A percentile compares a stretch with the other conserved stretches of the same genome.
Evolutionary conservation across 139 green algal genomes (phyloP).

Genomic region (Micromonas commoda): DNA sequence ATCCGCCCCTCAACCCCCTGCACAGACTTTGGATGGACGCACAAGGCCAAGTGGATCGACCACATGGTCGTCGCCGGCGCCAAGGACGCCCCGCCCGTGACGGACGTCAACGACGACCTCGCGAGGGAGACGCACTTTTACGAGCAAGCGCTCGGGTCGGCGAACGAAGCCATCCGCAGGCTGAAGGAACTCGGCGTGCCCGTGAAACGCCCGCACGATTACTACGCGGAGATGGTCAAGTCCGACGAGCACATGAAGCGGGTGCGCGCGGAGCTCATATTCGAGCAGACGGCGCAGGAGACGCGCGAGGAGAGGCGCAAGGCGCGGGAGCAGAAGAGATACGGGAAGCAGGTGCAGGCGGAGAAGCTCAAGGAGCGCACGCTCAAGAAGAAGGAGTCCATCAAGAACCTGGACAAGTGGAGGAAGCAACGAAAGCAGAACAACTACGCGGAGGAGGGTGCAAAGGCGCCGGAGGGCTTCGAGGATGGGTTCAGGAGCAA

Average conservation of each 20-base stretch:
- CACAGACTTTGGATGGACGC: conserved; percentile 73
- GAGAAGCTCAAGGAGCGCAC: conserved; percentile 75
- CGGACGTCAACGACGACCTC: conserved; percentile 81
- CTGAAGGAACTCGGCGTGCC: conserved; percentile 59
- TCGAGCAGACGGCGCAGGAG: conserved; percentile 73
- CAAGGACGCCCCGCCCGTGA: conserved; percentile 30
- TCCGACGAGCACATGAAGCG: conserved; percentile 87
- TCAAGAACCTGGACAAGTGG: conserved; percentile 72
- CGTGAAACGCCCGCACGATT: conserved; percentile 81
- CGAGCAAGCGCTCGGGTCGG: conserved; percentile 71
- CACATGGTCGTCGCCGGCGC: conserved; percentile 32
- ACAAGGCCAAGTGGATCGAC: conserved; percentile 41
- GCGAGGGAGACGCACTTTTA: conserved; percentile 88
- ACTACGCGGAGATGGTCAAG: conserved; percentile 98
- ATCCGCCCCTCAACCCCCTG: background rate
- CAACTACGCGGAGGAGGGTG: conserved; percentile 29
- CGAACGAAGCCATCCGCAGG: conserved; percentile 54
- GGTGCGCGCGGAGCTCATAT: conserved; percentile 80
- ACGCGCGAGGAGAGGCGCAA: conserved; percentile 71
- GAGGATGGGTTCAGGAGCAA: background rate
- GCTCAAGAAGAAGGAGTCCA: conserved; percentile 73
- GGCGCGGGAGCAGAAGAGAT: conserved; percentile 82
- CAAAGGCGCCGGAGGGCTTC: conserved; percentile 22
- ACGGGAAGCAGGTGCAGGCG: conserved; percentile 79
- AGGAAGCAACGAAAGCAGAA: conserved; percentile 57